A percentile compares a stretch with the other conserved stretches of the same genome.
Evolutionary conservation across 345 rosid species (phyloP).

Genomic region (Syzygium jambos): DNA sequence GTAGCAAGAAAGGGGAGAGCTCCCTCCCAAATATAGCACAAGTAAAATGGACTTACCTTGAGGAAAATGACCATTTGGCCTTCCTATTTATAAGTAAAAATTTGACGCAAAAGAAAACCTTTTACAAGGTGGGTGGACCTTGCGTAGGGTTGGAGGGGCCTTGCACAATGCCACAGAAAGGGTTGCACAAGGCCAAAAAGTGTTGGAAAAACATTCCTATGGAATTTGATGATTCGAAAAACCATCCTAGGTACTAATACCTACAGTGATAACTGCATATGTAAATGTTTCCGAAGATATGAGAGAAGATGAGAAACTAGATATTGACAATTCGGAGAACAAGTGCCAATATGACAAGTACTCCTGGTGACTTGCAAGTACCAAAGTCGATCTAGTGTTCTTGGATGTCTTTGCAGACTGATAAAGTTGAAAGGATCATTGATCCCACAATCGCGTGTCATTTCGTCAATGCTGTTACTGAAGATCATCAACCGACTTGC

Average conservation of each 20-base stretch:
- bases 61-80: too few species aligned
- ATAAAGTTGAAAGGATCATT: not conserved
- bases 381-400: not conserved
- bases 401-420: not conserved
- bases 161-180: too few species aligned
- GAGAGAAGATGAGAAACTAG: not conserved
- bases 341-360: not conserved
- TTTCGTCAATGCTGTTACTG: not conserved
- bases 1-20: too few species aligned
- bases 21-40: too few species aligned
- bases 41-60: too few species aligned
- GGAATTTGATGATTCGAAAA: not conserved
- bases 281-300: not conserved
- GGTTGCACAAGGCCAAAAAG: too few species aligned
- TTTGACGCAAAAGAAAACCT: too few species aligned
- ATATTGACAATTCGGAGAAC: not conserved
- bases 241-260: rapidly evolving
- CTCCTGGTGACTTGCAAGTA: not conserved
- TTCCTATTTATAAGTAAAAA: too few species aligned
- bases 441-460: not conserved
- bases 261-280: not conserved
- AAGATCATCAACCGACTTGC: too few species aligned
- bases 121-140: too few species aligned
- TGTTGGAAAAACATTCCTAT: not conserved
- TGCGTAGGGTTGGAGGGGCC: too few species aligned